Conservation (phyloP, 1,284 basidiomycete genomes). For the Butyriboletus appendiculatus region DNA sequence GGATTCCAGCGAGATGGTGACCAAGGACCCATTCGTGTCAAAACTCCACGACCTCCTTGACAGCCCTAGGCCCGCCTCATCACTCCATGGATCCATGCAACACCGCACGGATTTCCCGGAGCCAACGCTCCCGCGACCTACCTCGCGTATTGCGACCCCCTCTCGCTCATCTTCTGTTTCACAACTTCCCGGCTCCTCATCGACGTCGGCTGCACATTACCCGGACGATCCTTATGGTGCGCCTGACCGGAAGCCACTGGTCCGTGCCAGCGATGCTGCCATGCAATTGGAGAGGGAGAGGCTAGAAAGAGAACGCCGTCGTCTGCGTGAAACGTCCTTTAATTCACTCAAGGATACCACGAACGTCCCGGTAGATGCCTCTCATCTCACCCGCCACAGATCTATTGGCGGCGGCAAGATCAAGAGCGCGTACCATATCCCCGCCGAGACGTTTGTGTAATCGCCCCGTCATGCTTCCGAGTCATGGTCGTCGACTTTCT, state of each 20-base stretch:
- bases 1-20: constrained; percentile 24
- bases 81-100: constrained; percentile 26
- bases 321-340: constrained; percentile 16
- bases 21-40: constrained; percentile 33
- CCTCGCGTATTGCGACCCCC: constrained; percentile 21
- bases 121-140: constrained; percentile 20
- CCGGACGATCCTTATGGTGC: constrained; percentile 19
- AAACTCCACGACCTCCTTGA: constrained; percentile 34
- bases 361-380: constrained; percentile 21
- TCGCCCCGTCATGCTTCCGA: background rate
- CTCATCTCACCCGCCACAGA: constrained; percentile 20
- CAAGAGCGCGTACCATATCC: constrained; percentile 11
- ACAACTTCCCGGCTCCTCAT: constrained; percentile 12
- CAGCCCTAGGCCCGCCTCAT: constrained; percentile 27
- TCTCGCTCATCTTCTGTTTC: constrained; percentile 24
- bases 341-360: constrained; percentile 34
- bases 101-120: constrained; percentile 24
- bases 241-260: constrained; percentile 27
- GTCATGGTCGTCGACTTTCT: background rate
- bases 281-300: constrained; percentile 37
- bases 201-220: constrained; percentile 13
- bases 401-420: constrained; percentile 18
- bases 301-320: constrained; percentile 32
- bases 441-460: constrained; percentile 24
- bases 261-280: constrained; percentile 36